Base-by-base conservation (phyloP, 2,329 filamentous ascomycete genomes). In the Arachnopeziza araneosa region DNA sequence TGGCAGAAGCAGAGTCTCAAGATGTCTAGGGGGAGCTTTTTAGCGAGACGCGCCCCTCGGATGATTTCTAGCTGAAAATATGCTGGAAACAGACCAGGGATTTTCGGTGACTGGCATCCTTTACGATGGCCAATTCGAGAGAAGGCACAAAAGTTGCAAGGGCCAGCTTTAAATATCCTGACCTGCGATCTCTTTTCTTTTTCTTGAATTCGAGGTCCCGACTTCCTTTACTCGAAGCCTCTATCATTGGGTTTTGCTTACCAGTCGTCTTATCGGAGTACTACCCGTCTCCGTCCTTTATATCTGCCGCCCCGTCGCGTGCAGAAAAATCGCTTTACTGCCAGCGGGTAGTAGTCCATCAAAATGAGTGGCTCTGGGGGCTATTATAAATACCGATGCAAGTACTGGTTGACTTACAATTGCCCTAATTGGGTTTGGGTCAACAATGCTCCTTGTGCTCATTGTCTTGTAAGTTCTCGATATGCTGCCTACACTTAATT, bases 341-440 rank as follows among this genome's bases (percentile, higher is more conserved):
- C 64, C 69, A 68, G 68, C 68, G 65, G 66, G 66, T 68, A 70
- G 68, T 68, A 66, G 59, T 60, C 62, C 56, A 58, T 50, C 56
- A 68, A 50, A 36, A 72, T 72, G 70, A 71, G 68, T 66, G 69
- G 69, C 26, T 66, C 63, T 32, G 69, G 69, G 61, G 70, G 69
- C 32, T 71, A 71, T 55, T 82, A 81, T 68, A 81, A 78, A 72
- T 83, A 80, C 70, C 76, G 78, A 50, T 83, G 80, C 77, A 83
- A 81, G 71, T 80, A 82, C 73, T 82, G 79, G 65, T 77, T 77
- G 60, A 76, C 78, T 30, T 75, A 80, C 67, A 77, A 81, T 63
- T 82, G 80, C 64, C 75, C 73, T 5, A 79, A 83, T 64, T 83
- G 80, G 80, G 80, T 83, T 12, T 82, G 79, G 71, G 76, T 82